Evolutionary conservation across 164 flowering plant species (phyloP), one percentile per base, ranked within the genome.

Genomic region (Macadamia tetraphylla): DNA sequence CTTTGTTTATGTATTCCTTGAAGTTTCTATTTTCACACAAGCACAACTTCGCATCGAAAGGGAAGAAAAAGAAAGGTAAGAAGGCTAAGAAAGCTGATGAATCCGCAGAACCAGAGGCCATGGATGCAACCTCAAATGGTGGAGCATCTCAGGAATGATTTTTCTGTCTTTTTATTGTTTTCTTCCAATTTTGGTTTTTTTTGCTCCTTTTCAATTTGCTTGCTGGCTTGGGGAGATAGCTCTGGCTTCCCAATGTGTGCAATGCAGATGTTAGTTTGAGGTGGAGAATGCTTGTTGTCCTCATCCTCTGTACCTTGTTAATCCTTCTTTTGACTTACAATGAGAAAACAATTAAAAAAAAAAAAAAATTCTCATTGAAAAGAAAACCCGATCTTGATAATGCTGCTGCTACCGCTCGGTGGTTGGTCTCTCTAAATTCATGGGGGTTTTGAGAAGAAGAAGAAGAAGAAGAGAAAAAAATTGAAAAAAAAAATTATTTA

Each of bases 351-450:
- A 4, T 3, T 1, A 23, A 23, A 23, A 23, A 23, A 23, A n/a
- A n/a, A 23, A 23, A 49, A 35, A 35, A 35, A 2, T 35, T 23
- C 23, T 23, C 23, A 23, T 23, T 23, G 23, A 23, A 23, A 23
- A 23, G 23, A 23, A 87, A 87, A 75, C 98, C 98, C 3, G 80
- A 84, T 65, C 91, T 81, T 6, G 68, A 72, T 44, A 75, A 93
- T 67, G 86, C 86, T 56, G 91, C 85, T 30, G 81, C 80, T 57
- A 79, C 80, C 53, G 96, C 98, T 66, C 88, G 98, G 58, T 91
- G 98, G 97, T 73, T 93, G 74, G 92, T 82, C 46, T 79, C 89
- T 63, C 85, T 83, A 81, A 88, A 82, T 72, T 79, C 85, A 0
- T 93, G 97, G 98, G 97, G 94, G 87, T 87, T 63, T 79, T 93